phyloP scores from a whole-genome alignment of 768 basidiomycete genomes.

The Russula dissimulans region DNA sequence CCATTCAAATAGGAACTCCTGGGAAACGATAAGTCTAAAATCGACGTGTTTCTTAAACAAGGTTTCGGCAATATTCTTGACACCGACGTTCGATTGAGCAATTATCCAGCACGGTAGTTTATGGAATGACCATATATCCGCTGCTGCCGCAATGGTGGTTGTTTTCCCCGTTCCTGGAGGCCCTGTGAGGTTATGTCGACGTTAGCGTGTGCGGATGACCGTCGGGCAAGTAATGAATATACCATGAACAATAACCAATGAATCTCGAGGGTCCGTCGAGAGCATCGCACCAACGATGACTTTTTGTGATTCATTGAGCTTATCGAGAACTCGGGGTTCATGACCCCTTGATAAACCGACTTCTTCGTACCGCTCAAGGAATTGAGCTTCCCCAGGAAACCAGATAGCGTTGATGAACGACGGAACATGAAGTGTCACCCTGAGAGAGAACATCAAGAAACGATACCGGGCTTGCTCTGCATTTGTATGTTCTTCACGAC shows the following conservation, averaged over 20 bases:
- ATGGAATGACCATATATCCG: slow-evolving; percentile 1
- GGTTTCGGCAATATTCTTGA: slow-evolving; percentile 78
- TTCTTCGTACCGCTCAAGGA: background rate
- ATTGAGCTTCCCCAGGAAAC: background rate
- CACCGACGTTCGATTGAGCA: slow-evolving; percentile 76
- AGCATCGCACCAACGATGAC: slow-evolving; percentile 8
- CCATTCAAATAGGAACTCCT: slow-evolving; percentile 26
- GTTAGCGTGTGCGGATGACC: background rate
- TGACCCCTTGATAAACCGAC: background rate
- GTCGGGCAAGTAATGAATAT: background rate
- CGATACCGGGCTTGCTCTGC: slow-evolving; percentile 2
- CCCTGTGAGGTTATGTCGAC: background rate
- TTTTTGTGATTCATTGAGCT: slow-evolving; percentile 2
- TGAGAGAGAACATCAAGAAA: background rate
- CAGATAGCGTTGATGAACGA: slow-evolving; percentile 1
- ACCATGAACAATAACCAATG: slow-evolving; percentile 14
- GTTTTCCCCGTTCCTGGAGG: slow-evolving; percentile 17
- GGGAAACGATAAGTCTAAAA: slow-evolving; percentile 43
- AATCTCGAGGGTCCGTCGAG: background rate
- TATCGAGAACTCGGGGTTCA: background rate
- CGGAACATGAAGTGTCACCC: background rate
- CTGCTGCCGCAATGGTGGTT: slow-evolving; percentile 12
- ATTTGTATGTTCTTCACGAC: slow-evolving; percentile 8
- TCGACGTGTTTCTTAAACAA: slow-evolving; percentile 42
- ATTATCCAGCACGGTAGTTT: slow-evolving; percentile 47